These are phyloP conservation scores for Penicillium cinerascens DNA, from an alignment of 495 filamentous ascomycete species.

Conservation along the genomic window DNA sequence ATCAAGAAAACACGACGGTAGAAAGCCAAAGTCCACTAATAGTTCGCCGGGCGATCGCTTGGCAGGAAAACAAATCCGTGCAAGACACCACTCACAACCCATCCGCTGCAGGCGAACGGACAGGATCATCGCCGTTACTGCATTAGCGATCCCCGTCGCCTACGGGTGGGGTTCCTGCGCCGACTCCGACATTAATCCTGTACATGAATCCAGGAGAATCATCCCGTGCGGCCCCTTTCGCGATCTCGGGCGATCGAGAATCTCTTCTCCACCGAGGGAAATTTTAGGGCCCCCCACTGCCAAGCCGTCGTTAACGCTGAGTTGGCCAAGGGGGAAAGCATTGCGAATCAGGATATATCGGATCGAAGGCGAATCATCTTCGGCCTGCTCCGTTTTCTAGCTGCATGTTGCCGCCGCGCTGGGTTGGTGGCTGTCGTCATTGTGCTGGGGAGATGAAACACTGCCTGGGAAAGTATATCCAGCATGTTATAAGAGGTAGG, in stretches of 20 bases:
- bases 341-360: neutral
- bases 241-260: conserved; percentile 19
- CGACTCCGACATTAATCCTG: no score
- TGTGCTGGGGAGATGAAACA: neutral
- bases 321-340: neutral
- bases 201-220: neutral
- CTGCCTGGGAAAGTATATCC: no score
- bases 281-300: conserved; percentile 6
- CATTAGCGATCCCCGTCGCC: neutral
- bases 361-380: neutral
- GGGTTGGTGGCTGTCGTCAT: neutral
- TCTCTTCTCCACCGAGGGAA: neutral
- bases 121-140: conserved; percentile 2
- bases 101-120: no score
- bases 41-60: neutral
- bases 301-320: neutral
- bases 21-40: neutral
- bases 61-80: neutral
- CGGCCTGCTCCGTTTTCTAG: conserved; percentile 1
- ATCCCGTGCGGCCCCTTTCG: neutral
- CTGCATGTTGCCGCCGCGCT: conserved; percentile 4
- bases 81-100: neutral
- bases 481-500: neutral
- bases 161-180: conserved; percentile 4
- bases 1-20: neutral